Evolutionary conservation across 306 rosid genomes (phyloP).

Genomic region (Trifolium subterraneum): DNA sequence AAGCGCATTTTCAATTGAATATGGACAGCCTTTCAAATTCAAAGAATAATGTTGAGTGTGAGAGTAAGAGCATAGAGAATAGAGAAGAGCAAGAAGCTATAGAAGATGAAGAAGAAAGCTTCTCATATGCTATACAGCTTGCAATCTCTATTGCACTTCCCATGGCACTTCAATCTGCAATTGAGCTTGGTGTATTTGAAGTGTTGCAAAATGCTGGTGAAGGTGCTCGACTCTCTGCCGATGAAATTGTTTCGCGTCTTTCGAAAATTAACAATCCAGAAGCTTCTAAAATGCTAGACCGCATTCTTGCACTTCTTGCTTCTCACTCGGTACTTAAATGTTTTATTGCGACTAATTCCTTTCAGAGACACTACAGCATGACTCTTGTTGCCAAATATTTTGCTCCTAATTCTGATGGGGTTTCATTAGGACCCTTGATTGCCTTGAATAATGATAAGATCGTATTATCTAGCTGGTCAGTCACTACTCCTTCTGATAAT

Average conservation of each 20-base stretch:
- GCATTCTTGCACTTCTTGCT: not conserved
- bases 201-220: slow-evolving; percentile 53
- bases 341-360: not conserved
- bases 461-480: not conserved
- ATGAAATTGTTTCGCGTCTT: not conserved
- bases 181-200: slow-evolving; percentile 57
- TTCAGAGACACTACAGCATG: not conserved
- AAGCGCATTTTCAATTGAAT: not conserved
- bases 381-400: not conserved
- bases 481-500: not conserved
- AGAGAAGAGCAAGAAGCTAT: not conserved
- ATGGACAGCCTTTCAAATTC: not conserved
- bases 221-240: slow-evolving; percentile 22
- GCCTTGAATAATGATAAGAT: not conserved
- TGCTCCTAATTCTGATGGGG: slow-evolving; percentile 5
- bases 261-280: not conserved
- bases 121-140: slow-evolving; percentile 48
- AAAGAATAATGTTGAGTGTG: not conserved
- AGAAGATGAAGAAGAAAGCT: slow-evolving; percentile 52
- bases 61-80: not conserved
- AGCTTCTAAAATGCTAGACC: not conserved
- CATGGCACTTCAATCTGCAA: slow-evolving; percentile 53
- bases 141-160: slow-evolving; percentile 22
- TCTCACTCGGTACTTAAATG: not conserved
- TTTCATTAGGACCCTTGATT: not conserved